Percentiles rank a stretch among this genome's conserved stretches.
These are phyloP conservation scores for Cyanodermella asteris DNA, from an alignment of 2,329 filamentous ascomycete species.

Conservation along the genomic window DNA sequence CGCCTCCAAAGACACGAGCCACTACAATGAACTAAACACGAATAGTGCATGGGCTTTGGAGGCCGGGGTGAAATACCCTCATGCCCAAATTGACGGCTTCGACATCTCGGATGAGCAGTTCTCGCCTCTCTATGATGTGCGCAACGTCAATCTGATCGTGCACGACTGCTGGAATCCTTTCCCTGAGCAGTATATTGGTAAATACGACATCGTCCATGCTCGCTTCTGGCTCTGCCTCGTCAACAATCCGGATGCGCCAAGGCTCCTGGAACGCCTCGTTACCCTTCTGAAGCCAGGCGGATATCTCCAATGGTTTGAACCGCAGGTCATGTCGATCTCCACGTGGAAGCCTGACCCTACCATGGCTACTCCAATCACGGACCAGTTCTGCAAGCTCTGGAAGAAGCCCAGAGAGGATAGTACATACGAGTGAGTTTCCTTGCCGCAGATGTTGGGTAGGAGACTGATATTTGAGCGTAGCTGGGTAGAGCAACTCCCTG, in stretches of 20 bases:
- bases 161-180: constrained; percentile 7
- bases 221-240: constrained; percentile 9
- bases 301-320: constrained; percentile 3
- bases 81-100: constrained; percentile 8
- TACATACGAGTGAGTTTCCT: neutral
- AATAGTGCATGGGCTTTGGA: no score
- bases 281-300: constrained; percentile 2
- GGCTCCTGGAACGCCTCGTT: constrained; percentile 1
- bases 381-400: constrained; percentile 1
- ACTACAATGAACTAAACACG: constrained; percentile 2
- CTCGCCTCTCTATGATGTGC: constrained; percentile 6
- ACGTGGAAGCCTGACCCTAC: neutral
- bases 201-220: constrained; percentile 10
- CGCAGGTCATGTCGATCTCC: neutral
- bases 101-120: constrained; percentile 10
- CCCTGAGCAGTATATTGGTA: constrained; percentile 7
- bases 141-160: constrained; percentile 7
- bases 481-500: constrained; percentile 2
- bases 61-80: no score
- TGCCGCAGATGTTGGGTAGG: no score
- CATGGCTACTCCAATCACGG: neutral
- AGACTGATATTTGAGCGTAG: neutral
- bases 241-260: neutral
- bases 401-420: constrained; percentile 1
- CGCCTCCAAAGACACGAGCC: constrained; percentile 1